Evolutionary conservation across 2,329 filamentous ascomycete species (phyloP).

Genomic region (Acrocalymma vagum): DNA sequence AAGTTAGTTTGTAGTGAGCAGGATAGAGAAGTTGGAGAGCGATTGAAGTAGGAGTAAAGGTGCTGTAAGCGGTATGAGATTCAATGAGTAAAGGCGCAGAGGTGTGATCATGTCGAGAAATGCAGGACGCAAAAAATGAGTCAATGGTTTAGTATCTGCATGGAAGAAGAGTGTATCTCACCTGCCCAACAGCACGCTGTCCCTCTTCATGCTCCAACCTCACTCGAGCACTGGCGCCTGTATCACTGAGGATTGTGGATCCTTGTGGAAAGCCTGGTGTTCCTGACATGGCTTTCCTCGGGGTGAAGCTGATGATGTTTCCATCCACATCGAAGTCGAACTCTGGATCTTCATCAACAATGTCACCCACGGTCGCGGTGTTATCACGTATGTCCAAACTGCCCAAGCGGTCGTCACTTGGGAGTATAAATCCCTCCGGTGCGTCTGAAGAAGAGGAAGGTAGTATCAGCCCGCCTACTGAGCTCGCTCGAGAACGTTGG

Average conservation of each 20-base stretch:
- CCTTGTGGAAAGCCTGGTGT: slow-evolving; percentile 22
- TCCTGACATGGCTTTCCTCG: slow-evolving; percentile 12
- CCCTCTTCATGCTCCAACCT: slow-evolving; percentile 55
- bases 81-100: not conserved
- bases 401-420: slow-evolving; percentile 52
- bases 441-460: slow-evolving; percentile 57
- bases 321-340: slow-evolving; percentile 71
- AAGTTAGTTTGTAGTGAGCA: slow-evolving; percentile 23
- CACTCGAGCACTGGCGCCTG: slow-evolving; percentile 49
- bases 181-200: slow-evolving; percentile 40
- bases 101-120: not conserved
- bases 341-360: slow-evolving; percentile 58
- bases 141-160: slow-evolving; percentile 1
- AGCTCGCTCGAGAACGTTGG: slow-evolving; percentile 24
- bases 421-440: slow-evolving; percentile 49
- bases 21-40: slow-evolving; percentile 2
- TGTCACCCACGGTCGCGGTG: slow-evolving; percentile 50
- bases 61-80: slow-evolving; percentile 4
- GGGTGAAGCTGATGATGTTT: slow-evolving; percentile 60
- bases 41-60: not conserved
- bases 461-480: slow-evolving; percentile 51
- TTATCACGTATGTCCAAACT: slow-evolving; percentile 35
- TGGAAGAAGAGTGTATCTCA: slow-evolving; percentile 36
- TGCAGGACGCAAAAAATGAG: not conserved
- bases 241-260: slow-evolving; percentile 32